Evolutionary conservation across 1,284 basidiomycete species (phyloP), one percentile per base, ranked within the genome.

Genomic region (Polyporus tsugae): DNA sequence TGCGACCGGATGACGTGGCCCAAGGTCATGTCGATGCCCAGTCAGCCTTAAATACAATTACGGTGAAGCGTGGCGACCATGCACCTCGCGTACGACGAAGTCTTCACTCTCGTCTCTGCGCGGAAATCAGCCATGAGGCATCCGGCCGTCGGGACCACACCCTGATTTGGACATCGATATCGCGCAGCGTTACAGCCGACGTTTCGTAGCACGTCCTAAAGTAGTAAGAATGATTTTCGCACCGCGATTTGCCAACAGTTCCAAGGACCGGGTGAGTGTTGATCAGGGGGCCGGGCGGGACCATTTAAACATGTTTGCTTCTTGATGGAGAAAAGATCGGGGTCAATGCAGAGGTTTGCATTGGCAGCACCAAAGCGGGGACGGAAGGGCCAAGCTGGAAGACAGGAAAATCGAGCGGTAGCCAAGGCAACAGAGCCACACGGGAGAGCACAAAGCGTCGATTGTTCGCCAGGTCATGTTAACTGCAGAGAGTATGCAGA

Each of bases 51-150:
- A 19, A 6, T 15, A 53, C 11, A 22, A 29, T 10, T 9, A 29
- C 5, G 22, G 11, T 29, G 17, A 55, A 6, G 52, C 15, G 7
- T 55, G 52, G 33, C 1, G 29, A 15, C 29, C 52, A 55, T 35
- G 52, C 29, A 9, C 52, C 29, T 35, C 33, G 52, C 52, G 15
- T 55, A 35, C 17, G 2, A 17, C 29, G 2, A 15, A 55, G 2
- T 55, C 52, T 55, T 55, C 52, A 55, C 6, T 55, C 52, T 55
- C 52, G 33, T 55, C 52, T 55, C 15, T 55, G 13, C 15, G 33
- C 29, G 29, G 52, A 9, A 55, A 29, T 55, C 52, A 55, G 15
- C 52, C 52, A 55, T 10, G 33, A 33, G 52, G 52, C 52, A 55
- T 55, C 29, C 52, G 33, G 7, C 52, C 52, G 29, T 55, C 11